These are phyloP conservation scores for Biscogniauxia mediterranea DNA, from an alignment of 2,329 filamentous ascomycete genomes.

Conservation along the genomic window DNA sequence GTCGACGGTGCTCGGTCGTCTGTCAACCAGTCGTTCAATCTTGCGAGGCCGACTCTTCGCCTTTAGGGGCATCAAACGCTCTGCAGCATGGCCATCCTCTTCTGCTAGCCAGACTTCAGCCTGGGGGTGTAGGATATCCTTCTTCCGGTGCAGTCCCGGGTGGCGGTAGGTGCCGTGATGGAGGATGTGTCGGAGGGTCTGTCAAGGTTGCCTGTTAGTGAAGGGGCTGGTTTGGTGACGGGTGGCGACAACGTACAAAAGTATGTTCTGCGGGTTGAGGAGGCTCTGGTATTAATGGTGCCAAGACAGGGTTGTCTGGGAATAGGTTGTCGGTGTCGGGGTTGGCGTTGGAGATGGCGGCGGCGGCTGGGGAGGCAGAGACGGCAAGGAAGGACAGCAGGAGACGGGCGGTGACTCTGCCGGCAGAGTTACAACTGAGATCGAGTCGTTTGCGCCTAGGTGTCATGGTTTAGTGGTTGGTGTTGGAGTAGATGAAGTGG, in stretches of 20 bases:
- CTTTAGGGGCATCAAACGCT: constrained; percentile 52
- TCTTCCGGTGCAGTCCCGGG: constrained; percentile 71
- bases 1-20: constrained; percentile 74
- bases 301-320: constrained; percentile 42
- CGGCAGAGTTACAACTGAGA: constrained; percentile 52
- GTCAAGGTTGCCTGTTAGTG: constrained; percentile 8
- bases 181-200: constrained; percentile 78
- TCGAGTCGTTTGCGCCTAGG: constrained; percentile 25
- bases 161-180: constrained; percentile 84
- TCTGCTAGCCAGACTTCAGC: constrained; percentile 62
- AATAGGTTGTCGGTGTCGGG: constrained; percentile 33
- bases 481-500: not conserved
- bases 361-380: constrained; percentile 43
- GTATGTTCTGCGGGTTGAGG: constrained; percentile 53
- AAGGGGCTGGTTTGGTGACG: not conserved
- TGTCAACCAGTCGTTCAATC: constrained; percentile 80
- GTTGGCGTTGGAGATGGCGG: constrained; percentile 37
- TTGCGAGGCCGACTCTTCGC: constrained; percentile 63
- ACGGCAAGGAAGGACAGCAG: constrained; percentile 67
- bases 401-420: constrained; percentile 61
- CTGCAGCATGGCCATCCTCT: constrained; percentile 54
- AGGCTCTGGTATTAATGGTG: constrained; percentile 41
- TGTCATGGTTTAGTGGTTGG: constrained; percentile 22
- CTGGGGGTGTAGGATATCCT: constrained; percentile 63
- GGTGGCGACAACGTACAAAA: constrained; percentile 43